Conservation (phyloP, 2,329 filamentous ascomycete genomes). For the Aspergillus pseudotamarii region DNA sequence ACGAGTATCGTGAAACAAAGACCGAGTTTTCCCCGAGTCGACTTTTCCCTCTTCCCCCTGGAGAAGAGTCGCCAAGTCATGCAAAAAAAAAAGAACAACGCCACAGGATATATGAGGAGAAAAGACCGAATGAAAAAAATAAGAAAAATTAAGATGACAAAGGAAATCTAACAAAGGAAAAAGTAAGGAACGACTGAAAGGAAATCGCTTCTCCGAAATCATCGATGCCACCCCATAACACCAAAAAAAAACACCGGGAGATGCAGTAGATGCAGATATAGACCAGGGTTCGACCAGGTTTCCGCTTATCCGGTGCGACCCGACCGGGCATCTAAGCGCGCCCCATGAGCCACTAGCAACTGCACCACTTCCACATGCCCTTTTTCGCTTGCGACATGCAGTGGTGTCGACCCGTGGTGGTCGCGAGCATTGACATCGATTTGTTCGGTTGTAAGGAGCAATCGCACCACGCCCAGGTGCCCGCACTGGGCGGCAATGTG, state of each 20-base stretch:
- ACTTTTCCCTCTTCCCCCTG: not conserved
- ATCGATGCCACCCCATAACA: not conserved
- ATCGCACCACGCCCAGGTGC: not conserved
- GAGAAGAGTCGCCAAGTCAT: not conserved
- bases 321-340: not conserved
- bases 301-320: not conserved
- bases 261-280: not conserved
- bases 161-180: not conserved
- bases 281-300: not conserved
- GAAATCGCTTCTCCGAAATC: not conserved
- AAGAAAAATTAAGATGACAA: not conserved
- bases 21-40: not conserved
- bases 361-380: constrained; percentile 3
- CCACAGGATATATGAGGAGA: not conserved
- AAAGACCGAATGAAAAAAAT: not conserved
- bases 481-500: constrained; percentile 5
- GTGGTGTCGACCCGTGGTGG: constrained; percentile 4
- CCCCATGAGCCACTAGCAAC: not conserved
- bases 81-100: not conserved
- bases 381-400: constrained; percentile 1
- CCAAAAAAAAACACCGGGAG: not conserved
- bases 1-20: not conserved
- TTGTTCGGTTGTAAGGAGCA: not conserved
- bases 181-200: not conserved
- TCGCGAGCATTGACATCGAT: constrained; percentile 7